Evolutionary conservation across 2,329 filamentous ascomycete species (phyloP).

Genomic region (Phoma sp.): DNA sequence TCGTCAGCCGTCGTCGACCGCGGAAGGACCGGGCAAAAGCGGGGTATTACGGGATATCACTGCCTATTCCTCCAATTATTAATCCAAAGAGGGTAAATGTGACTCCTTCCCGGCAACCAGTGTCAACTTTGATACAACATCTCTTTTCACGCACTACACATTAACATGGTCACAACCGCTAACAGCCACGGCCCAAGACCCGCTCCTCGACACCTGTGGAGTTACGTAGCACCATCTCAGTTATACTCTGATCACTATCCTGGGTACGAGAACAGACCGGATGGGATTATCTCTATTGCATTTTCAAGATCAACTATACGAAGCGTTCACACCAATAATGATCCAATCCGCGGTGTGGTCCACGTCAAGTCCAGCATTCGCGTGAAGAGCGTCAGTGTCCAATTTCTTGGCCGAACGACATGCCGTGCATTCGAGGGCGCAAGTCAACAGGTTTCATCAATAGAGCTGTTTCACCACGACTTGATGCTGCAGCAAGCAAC

Average conservation of each 20-base stretch:
- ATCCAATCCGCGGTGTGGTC: constrained; percentile 27
- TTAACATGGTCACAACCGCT: constrained; percentile 1
- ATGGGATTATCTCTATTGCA: constrained; percentile 24
- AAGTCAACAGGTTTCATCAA: constrained; percentile 20
- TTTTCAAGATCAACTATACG: constrained; percentile 24
- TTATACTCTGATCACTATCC: constrained; percentile 29
- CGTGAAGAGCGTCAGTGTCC: constrained; percentile 22
- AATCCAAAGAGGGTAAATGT: neutral
- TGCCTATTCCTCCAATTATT: neutral
- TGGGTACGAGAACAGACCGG: constrained; percentile 22
- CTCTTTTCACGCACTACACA: neutral
- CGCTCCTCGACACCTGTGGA: constrained; percentile 23
- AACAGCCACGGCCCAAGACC: neutral
- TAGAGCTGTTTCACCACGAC: constrained; percentile 21
- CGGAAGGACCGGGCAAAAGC: neutral
- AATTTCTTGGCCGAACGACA: constrained; percentile 25
- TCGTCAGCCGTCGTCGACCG: neutral
- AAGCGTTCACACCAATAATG: constrained; percentile 28
- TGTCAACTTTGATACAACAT: too few relatives aligned
- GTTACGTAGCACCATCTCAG: constrained; percentile 22
- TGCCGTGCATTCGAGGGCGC: constrained; percentile 24
- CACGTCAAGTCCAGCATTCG: constrained; percentile 22
- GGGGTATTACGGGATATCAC: neutral
- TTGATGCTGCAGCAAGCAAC: constrained; percentile 9
- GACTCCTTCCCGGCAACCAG: too few relatives aligned